phyloP scores from a whole-genome alignment of 805 yeast genomes.

The Phaffomyces opuntiae region DNA sequence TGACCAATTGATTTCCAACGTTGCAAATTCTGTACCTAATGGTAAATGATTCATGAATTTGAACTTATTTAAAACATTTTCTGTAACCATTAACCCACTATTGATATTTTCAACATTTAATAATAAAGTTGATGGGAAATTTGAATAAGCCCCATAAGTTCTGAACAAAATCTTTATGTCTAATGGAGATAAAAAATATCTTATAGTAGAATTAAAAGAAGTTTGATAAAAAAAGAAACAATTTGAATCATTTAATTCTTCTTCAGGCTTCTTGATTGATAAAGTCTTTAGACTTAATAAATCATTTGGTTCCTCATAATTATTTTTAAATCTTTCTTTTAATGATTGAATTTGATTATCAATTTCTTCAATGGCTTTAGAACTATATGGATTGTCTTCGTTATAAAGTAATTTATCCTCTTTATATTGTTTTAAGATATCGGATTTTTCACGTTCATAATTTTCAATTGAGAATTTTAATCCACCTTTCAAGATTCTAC shows the following conservation, averaged over 20 bases:
- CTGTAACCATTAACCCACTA: constrained; percentile 57
- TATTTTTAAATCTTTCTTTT: constrained; percentile 25
- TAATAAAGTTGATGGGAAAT: constrained; percentile 60
- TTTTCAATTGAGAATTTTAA: constrained; percentile 44
- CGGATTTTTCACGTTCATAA: constrained; percentile 51
- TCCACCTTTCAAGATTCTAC: constrained; percentile 68
- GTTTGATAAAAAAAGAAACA: constrained; percentile 76
- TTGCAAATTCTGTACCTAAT: constrained; percentile 74
- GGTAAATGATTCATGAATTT: constrained; percentile 83
- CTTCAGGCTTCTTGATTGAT: constrained; percentile 9
- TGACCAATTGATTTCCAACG: constrained; percentile 83
- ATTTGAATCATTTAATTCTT: constrained; percentile 27
- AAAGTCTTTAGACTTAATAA: constrained; percentile 12
- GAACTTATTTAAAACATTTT: constrained; percentile 47
- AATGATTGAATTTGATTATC: constrained; percentile 36
- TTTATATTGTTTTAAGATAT: constrained; percentile 43
- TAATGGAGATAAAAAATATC: constrained; percentile 65
- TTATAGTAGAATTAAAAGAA: constrained; percentile 57
- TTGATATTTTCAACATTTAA: constrained; percentile 64
- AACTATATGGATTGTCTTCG: constrained; percentile 49
- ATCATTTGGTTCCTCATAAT: constrained; percentile 15
- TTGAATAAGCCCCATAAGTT: constrained; percentile 52
- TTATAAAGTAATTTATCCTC: constrained; percentile 54
- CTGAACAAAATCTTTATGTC: constrained; percentile 69
- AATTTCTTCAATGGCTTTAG: constrained; percentile 50